Evolutionary conservation across 495 filamentous ascomycete species (phyloP).

Genomic region (Melanomma pulvis-pyrius): DNA sequence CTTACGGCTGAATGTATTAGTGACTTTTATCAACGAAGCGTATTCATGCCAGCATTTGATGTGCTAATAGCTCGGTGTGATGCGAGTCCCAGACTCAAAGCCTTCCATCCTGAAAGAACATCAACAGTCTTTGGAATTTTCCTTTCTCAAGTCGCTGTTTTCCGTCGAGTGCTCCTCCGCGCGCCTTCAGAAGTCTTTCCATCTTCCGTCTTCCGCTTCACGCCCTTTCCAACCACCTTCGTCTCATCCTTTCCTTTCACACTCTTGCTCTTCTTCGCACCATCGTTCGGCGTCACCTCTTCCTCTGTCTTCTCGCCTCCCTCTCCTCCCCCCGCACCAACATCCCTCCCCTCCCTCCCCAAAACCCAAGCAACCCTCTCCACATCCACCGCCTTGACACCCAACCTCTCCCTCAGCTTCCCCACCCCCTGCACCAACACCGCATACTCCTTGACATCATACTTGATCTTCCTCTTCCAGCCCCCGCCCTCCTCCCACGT

Average conservation of each 20-base stretch:
- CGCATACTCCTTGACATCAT: conserved; percentile 66
- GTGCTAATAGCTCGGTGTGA: too few species aligned
- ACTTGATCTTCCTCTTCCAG: conserved; percentile 61
- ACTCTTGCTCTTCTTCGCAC: neutral
- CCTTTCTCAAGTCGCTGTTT: neutral
- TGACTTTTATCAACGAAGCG: too few species aligned
- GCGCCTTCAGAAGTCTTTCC: neutral
- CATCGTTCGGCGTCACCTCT: neutral
- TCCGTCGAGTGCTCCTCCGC: conserved; percentile 20
- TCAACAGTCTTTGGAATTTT: too few species aligned
- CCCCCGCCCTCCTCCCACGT: conserved; percentile 44
- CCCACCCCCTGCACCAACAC: conserved; percentile 53
- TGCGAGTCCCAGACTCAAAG: too few species aligned
- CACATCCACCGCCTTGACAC: conserved; percentile 19
- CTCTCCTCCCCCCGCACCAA: neutral
- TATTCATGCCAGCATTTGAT: too few species aligned
- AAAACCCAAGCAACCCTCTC: conserved; percentile 36
- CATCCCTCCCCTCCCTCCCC: conserved; percentile 26
- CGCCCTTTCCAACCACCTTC: conserved; percentile 1
- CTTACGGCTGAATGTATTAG: too few species aligned
- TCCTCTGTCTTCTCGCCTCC: neutral
- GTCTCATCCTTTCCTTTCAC: neutral
- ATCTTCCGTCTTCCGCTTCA: conserved; percentile 20
- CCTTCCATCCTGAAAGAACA: too few species aligned
- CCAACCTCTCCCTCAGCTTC: conserved; percentile 45